These are phyloP conservation scores for Delonix regia DNA, from an alignment of 306 rosid species.

Conservation along the genomic window DNA sequence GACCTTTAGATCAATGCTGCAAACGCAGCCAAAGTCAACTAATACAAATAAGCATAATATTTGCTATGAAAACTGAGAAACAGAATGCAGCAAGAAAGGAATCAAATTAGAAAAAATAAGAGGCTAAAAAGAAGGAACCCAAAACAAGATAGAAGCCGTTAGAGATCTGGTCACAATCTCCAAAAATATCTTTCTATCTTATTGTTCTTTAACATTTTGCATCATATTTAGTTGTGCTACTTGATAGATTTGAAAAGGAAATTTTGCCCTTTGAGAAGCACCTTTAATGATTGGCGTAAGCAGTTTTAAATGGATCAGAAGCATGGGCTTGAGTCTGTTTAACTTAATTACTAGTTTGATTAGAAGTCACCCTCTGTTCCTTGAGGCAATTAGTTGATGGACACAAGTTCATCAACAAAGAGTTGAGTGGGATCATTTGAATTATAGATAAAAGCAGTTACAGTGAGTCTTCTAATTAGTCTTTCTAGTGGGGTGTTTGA, in stretches of 20 bases:
- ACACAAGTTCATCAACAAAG: background rate
- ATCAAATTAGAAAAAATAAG: too few species aligned
- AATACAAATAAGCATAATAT: too few species aligned
- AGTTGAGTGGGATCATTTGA: constrained; percentile 1
- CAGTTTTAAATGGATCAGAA: background rate
- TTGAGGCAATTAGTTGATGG: constrained; percentile 5
- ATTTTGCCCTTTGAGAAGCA: background rate
- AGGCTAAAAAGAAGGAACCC: too few species aligned
- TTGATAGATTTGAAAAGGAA: background rate
- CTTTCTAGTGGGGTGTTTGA: constrained; percentile 3
- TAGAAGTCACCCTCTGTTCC: background rate
- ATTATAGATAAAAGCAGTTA: constrained; percentile 1
- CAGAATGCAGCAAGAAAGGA: too few species aligned
- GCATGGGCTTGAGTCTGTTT: background rate
- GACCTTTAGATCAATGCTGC: too few species aligned
- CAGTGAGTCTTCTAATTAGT: background rate
- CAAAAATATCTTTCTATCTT: background rate
- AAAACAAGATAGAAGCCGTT: too few species aligned
- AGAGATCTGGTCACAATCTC: too few species aligned
- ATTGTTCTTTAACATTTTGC: constrained; percentile 14
- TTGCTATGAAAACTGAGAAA: too few species aligned
- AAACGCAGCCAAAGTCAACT: too few species aligned
- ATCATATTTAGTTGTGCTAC: background rate
- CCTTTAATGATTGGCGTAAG: background rate
- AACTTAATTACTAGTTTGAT: constrained; percentile 6